Conservation (phyloP, 108 stramenopile species). For the Cylindrotheca closterium region DNA sequence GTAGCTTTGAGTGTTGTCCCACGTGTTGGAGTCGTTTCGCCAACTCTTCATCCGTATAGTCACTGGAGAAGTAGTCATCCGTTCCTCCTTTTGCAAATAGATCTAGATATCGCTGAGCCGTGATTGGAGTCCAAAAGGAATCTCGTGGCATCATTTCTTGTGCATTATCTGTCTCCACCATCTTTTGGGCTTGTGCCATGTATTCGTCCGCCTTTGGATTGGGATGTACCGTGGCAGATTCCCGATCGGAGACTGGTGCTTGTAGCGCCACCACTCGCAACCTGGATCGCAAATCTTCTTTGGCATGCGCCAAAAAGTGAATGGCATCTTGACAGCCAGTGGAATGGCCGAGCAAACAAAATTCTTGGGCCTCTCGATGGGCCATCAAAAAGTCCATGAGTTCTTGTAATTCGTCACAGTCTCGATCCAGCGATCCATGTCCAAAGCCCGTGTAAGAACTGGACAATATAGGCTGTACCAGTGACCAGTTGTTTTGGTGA, state of each 20-base stretch:
- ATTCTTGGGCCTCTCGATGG: conserved; percentile 51
- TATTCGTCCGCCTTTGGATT: conserved; percentile 16
- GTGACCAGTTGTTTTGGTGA: conserved; percentile 55
- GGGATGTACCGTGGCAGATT: conserved; percentile 32
- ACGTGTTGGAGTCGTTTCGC: conserved; percentile 63
- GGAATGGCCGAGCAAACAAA: conserved; percentile 89
- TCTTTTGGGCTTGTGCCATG: conserved; percentile 48
- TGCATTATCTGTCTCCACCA: conserved; percentile 38
- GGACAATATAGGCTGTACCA: conserved; percentile 80
- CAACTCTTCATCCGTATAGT: conserved; percentile 81
- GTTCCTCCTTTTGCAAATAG: conserved; percentile 72
- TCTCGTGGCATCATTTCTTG: conserved; percentile 91
- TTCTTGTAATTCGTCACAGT: conserved; percentile 54
- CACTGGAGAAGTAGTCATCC: conserved; percentile 94
- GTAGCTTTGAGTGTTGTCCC: conserved; percentile 32
- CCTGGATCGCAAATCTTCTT: background rate
- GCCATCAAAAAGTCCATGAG: conserved; percentile 56
- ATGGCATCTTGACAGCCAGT: conserved; percentile 93
- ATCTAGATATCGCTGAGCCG: conserved; percentile 82
- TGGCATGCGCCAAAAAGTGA: conserved; percentile 71
- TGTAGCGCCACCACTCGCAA: conserved; percentile 78
- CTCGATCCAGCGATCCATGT: conserved; percentile 66
- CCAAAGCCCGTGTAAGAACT: conserved; percentile 79
- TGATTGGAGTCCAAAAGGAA: conserved; percentile 92
- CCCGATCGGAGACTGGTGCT: conserved; percentile 93